Evolutionary conservation across 306 rosid species (phyloP), one percentile per base, ranked within the genome.

Genomic region (Datisca glomerata): DNA sequence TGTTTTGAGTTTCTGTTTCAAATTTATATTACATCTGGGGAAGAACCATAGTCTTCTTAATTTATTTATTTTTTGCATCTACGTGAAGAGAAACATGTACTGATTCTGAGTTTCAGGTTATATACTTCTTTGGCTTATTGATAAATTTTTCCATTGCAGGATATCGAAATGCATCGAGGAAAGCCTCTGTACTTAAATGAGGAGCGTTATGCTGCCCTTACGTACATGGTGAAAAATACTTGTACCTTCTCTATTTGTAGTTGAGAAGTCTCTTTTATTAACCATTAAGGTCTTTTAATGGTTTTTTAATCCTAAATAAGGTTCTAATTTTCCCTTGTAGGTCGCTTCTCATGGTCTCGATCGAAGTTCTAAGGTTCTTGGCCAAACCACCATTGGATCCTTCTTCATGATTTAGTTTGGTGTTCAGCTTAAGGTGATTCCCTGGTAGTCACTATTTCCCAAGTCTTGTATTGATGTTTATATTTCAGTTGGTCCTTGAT

Each of bases 291-390:
- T 41, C 13, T 18, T 16, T 4, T 7, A 33, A 14, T 20, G 0
- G 7, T 18, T 15, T 39, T 12, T 53, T 23, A 19, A 6, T 19
- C 28, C 32, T 49, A 59, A 6, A 8, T 41, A 35, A 32, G 43
- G 27, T 57, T 19, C 16, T 49, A 23, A 31, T 19, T 57, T 44
- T 52, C 41, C 23, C 11, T 53, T 44, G 51, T 39, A 91, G 98
- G 96, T 91, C 70, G 92, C 98, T 59, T 91, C 92, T 56, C 98
- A 91, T 61, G 98, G 98, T 53, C 85, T 84, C 37, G 98, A 91
- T 63, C 86, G 74, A 57, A 91, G 84, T 71, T 75, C 98, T 37
- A 84, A 71, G 78, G 98, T 91, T 64, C 98, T 91, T 49, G 86
- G 96, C 45, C 84, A 68, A 73, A 91, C 98, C 41, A 84, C 94